Evolutionary conservation across 805 yeast species (phyloP).

Genomic region (Monosporozyma unispora): DNA sequence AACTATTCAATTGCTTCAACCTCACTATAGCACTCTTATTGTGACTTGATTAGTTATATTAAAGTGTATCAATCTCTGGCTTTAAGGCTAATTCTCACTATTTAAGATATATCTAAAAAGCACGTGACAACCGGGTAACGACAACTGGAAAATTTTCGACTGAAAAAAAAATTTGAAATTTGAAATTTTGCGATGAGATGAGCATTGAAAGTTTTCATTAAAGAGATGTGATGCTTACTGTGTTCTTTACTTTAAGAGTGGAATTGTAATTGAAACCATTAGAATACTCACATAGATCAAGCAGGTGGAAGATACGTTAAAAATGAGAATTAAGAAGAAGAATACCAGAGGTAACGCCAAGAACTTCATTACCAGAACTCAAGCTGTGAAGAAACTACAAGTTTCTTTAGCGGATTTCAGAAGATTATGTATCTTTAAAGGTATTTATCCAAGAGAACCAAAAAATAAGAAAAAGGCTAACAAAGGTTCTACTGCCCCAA

Average conservation of each 20-base stretch:
- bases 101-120: neutral
- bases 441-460: constrained; percentile 96
- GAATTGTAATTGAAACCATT: neutral
- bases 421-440: constrained; percentile 94
- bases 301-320: no score
- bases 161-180: constrained; percentile 1
- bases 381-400: constrained; percentile 86
- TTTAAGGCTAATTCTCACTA: neutral
- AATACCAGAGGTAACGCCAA: constrained; percentile 83
- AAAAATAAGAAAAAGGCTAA: constrained; percentile 92
- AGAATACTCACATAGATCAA: no score
- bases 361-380: constrained; percentile 87
- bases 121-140: neutral
- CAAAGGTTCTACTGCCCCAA: constrained; percentile 95
- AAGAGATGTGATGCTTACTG: neutral
- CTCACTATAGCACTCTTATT: no score
- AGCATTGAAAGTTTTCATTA: constrained; percentile 1
- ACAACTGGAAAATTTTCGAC: neutral
- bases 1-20: neutral
- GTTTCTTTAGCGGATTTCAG: constrained; percentile 93
- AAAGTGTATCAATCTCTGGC: neutral
- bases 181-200: constrained; percentile 8
- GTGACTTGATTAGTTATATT: no score
- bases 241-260: neutral
- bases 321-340: constrained; percentile 67